A percentile compares a stretch with the other conserved stretches of the same genome.
These are phyloP conservation scores for Tricholomella constricta DNA, from an alignment of 768 basidiomycete species.

Conservation along the genomic window DNA sequence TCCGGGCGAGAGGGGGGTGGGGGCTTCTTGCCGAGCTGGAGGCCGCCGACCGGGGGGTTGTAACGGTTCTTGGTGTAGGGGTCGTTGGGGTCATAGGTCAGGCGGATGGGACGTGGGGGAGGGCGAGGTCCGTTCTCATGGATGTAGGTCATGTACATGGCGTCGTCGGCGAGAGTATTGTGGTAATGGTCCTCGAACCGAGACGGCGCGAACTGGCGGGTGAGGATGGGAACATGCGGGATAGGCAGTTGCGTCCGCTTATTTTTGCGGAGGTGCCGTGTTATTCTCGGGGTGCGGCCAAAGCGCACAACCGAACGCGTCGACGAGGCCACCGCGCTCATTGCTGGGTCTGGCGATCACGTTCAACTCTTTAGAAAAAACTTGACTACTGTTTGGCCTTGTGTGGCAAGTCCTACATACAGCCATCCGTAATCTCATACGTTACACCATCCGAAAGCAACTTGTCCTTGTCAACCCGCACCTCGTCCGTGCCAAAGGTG, in stretches of 20 bases:
- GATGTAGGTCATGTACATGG: slow-evolving; percentile 93
- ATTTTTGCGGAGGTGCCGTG: slow-evolving; percentile 48
- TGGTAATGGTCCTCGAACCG: slow-evolving; percentile 86
- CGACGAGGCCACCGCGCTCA: not conserved
- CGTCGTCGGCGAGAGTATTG: slow-evolving; percentile 77
- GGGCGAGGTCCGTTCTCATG: slow-evolving; percentile 65
- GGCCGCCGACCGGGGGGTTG: slow-evolving; percentile 75
- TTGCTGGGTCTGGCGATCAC: not conserved
- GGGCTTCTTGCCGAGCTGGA: slow-evolving; percentile 64
- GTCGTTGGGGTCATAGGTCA: slow-evolving; percentile 72
- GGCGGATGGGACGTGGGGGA: slow-evolving; percentile 58
- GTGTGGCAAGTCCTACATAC: no score
- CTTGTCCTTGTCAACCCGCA: slow-evolving; percentile 46
- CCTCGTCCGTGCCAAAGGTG: slow-evolving; percentile 56
- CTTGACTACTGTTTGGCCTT: not conserved
- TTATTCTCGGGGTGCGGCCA: slow-evolving; percentile 51
- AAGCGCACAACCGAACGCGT: slow-evolving; percentile 37
- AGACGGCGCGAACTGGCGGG: slow-evolving; percentile 70
- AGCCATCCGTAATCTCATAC: slow-evolving; percentile 10
- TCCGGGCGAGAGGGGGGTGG: slow-evolving; percentile 66
- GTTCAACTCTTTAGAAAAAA: no score
- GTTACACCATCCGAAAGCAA: slow-evolving; percentile 16
- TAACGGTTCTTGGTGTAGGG: slow-evolving; percentile 82
- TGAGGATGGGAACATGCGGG: slow-evolving; percentile 65
- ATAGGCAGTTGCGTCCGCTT: slow-evolving; percentile 61